Conservation (phyloP, 2,329 filamentous ascomycete species). For the Scytalidium sp. region DNA sequence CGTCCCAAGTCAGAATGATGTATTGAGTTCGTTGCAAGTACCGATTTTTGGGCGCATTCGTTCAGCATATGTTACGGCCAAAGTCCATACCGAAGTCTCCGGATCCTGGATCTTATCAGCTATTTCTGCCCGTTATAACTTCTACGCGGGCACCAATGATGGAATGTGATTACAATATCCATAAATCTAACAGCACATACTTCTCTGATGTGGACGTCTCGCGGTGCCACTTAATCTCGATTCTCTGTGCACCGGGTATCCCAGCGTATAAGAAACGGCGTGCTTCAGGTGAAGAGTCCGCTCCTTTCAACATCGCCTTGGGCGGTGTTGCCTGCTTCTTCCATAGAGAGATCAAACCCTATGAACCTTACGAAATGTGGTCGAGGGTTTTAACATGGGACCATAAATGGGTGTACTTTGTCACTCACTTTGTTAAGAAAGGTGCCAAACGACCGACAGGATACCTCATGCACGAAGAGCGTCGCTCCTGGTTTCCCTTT, state of each 20-base stretch:
- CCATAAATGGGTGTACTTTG: conserved; percentile 53
- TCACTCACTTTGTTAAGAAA: conserved; percentile 47
- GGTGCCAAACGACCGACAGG: conserved; percentile 31
- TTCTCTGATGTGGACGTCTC: conserved; percentile 68
- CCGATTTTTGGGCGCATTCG: conserved; percentile 33
- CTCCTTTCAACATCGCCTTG: conserved; percentile 35
- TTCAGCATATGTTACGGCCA: conserved; percentile 40
- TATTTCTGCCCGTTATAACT: conserved; percentile 64
- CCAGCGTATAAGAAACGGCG: conserved; percentile 27
- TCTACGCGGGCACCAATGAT: conserved; percentile 56
- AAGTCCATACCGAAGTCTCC: conserved; percentile 39
- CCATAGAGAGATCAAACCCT: conserved; percentile 51
- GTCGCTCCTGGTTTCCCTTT: background rate
- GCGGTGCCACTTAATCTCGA: conserved; percentile 61
- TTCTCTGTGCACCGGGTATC: conserved; percentile 34
- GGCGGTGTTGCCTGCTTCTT: conserved; percentile 55
- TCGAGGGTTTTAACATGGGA: conserved; percentile 53
- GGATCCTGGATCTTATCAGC: conserved; percentile 29
- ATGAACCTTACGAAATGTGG: conserved; percentile 49
- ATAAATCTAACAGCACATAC: conserved; percentile 68
- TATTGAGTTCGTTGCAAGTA: conserved; percentile 15
- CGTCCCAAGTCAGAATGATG: background rate
- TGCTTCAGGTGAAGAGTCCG: conserved; percentile 25
- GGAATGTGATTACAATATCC: conserved; percentile 71
- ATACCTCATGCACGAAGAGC: conserved; percentile 11